Evolutionary conservation across 2,329 filamentous ascomycete genomes (phyloP).

Genomic region (Pseudogymnoascus sp.): DNA sequence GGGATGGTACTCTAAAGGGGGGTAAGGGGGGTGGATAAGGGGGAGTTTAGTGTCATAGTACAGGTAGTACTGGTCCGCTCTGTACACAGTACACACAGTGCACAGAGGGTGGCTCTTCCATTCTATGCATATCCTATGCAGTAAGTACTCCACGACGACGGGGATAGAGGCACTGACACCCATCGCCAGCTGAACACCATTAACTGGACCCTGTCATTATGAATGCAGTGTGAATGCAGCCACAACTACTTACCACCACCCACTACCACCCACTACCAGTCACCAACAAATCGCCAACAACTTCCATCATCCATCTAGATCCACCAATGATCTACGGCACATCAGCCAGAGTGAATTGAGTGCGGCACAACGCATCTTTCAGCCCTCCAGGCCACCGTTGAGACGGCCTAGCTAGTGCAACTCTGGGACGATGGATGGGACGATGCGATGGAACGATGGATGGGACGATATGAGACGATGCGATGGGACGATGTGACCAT

Average conservation of each 20-base stretch:
- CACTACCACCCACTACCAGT: not conserved
- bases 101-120: not conserved
- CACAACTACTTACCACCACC: not conserved
- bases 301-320: constrained; percentile 14
- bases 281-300: not conserved
- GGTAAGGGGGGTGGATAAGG: not conserved
- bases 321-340: constrained; percentile 18
- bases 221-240: not conserved
- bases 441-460: not conserved
- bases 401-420: not conserved
- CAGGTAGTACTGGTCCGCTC: not conserved
- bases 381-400: not conserved
- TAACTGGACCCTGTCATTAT: not conserved
- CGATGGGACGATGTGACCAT: too few species aligned
- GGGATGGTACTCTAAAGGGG: not conserved
- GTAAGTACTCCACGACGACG: not conserved
- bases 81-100: not conserved
- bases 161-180: not conserved
- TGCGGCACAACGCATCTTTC: constrained; percentile 26
- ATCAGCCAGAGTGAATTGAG: not conserved
- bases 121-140: not conserved
- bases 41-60: not conserved
- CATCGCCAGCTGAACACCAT: not conserved
- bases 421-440: not conserved
- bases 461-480: not conserved